Conservation (phyloP, 768 basidiomycete genomes). For the Boletus insuetus region DNA sequence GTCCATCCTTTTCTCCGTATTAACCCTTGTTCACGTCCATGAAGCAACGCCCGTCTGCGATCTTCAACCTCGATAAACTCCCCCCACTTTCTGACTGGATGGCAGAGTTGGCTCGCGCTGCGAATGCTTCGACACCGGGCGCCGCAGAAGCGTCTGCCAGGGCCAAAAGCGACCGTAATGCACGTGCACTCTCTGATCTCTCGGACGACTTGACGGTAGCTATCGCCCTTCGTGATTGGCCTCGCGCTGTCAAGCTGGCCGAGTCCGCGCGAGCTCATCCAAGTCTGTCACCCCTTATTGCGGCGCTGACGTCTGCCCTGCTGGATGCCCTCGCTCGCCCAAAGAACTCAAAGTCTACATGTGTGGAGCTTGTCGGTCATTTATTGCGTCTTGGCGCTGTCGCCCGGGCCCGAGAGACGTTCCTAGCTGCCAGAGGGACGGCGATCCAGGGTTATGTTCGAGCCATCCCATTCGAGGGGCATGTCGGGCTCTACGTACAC, state of each 20-base stretch:
- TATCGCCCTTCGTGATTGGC: constrained; percentile 87
- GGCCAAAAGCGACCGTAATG: constrained; percentile 76
- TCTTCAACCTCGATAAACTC: constrained; percentile 36
- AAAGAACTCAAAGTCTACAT: constrained; percentile 72
- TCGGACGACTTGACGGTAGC: constrained; percentile 89
- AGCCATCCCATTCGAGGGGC: constrained; percentile 87
- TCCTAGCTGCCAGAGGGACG: constrained; percentile 73
- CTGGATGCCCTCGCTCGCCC: constrained; percentile 72
- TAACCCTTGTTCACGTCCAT: background rate
- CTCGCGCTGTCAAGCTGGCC: constrained; percentile 78
- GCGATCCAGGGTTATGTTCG: constrained; percentile 77
- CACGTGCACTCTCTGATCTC: constrained; percentile 87
- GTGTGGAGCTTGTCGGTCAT: constrained; percentile 68
- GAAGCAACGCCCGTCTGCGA: constrained; percentile 33
- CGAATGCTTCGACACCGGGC: constrained; percentile 35
- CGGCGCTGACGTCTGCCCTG: constrained; percentile 66
- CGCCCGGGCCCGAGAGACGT: constrained; percentile 76
- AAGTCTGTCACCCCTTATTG: constrained; percentile 59
- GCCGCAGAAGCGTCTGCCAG: constrained; percentile 50
- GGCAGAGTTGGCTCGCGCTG: constrained; percentile 60
- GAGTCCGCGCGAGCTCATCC: constrained; percentile 80
- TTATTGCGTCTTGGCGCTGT: constrained; percentile 74
- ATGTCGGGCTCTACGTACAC: constrained; percentile 79
- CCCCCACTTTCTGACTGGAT: constrained; percentile 77
- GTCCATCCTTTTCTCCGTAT: constrained; percentile 7